A percentile compares a stretch with the other conserved stretches of the same genome.
phyloP scores from a whole-genome alignment of 352 stramenopile species.

The Globisporangium polare region DNA sequence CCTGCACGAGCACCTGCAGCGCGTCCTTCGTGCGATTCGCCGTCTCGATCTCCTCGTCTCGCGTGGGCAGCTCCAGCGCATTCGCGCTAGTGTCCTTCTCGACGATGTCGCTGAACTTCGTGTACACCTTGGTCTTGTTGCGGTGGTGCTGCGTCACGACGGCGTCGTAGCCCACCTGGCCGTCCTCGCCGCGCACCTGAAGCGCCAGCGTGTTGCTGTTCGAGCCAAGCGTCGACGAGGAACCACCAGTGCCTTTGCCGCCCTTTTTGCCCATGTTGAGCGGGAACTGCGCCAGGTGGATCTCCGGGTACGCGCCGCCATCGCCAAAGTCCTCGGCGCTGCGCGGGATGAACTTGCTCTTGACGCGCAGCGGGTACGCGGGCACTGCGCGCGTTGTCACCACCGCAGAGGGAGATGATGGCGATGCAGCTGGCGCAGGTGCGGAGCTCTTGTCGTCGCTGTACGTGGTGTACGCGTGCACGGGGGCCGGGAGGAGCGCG shows the following conservation, averaged over 20 bases:
- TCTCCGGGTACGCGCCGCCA: conserved; percentile 97
- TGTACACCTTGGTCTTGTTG: conserved; percentile 94
- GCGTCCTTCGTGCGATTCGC: conserved; percentile 76
- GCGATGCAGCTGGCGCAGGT: not conserved
- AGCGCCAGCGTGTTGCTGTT: conserved; percentile 77
- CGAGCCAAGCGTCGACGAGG: not conserved
- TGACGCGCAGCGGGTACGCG: conserved; percentile 52
- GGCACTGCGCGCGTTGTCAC: conserved; percentile 22
- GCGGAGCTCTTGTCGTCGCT: conserved; percentile 29
- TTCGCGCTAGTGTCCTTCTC: conserved; percentile 79
- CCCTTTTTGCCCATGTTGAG: conserved; percentile 93
- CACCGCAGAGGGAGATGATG: not conserved
- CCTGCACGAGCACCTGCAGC: conserved; percentile 86
- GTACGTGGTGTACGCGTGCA: conserved; percentile 69
- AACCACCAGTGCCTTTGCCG: conserved; percentile 21
- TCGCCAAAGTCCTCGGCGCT: conserved; percentile 93
- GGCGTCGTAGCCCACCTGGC: conserved; percentile 91
- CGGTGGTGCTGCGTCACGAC: conserved; percentile 96
- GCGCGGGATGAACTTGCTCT: conserved; percentile 60
- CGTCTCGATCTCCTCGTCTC: conserved; percentile 71
- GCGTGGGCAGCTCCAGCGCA: conserved; percentile 32
- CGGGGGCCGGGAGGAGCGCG: conserved; percentile 66
- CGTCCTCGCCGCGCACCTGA: conserved; percentile 90
- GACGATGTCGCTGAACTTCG: conserved; percentile 91
- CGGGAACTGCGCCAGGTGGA: conserved; percentile 97